Evolutionary conservation across 2,329 filamentous ascomycete species (phyloP).

Genomic region (Knoxdaviesia capensis): DNA sequence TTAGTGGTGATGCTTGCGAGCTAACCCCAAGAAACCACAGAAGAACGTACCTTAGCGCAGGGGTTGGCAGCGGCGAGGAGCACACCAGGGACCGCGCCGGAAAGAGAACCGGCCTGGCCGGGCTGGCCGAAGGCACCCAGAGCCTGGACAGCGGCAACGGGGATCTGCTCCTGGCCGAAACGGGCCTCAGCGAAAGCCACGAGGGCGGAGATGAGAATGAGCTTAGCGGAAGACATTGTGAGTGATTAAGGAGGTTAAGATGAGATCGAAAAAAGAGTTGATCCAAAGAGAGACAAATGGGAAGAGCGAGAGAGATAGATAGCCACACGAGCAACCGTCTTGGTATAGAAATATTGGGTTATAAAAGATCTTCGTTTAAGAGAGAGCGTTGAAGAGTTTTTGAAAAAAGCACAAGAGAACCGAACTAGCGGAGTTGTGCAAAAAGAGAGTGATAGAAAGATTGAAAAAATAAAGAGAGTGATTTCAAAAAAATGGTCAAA

Average conservation of each 20-base stretch:
- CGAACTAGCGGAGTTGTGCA: no score
- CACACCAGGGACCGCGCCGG: slow-evolving; percentile 37
- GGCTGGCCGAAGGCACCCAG: slow-evolving; percentile 33
- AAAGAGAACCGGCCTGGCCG: slow-evolving; percentile 42
- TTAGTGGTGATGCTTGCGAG: slow-evolving; percentile 6
- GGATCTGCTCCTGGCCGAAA: slow-evolving; percentile 42
- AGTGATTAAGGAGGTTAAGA: neutral
- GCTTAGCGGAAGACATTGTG: slow-evolving; percentile 22
- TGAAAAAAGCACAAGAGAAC: no score
- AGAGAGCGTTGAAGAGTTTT: no score
- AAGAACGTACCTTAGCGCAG: slow-evolving; percentile 33
- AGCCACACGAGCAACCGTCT: neutral
- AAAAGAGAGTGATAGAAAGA: slow-evolving; percentile 1
- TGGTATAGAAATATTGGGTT: neutral
- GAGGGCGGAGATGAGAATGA: slow-evolving; percentile 18
- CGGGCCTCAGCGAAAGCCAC: slow-evolving; percentile 28
- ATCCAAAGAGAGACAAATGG: neutral
- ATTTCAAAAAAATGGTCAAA: slow-evolving; percentile 13
- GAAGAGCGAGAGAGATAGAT: slow-evolving; percentile 4
- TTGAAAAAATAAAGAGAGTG: slow-evolving; percentile 6
- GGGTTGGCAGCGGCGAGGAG: slow-evolving; percentile 45
- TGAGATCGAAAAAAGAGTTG: slow-evolving; percentile 1
- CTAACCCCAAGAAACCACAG: neutral
- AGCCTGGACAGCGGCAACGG: slow-evolving; percentile 31
- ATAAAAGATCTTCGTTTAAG: no score